Conservation (phyloP, 129 eudicot species). For the Tanacetum coccineum region DNA sequence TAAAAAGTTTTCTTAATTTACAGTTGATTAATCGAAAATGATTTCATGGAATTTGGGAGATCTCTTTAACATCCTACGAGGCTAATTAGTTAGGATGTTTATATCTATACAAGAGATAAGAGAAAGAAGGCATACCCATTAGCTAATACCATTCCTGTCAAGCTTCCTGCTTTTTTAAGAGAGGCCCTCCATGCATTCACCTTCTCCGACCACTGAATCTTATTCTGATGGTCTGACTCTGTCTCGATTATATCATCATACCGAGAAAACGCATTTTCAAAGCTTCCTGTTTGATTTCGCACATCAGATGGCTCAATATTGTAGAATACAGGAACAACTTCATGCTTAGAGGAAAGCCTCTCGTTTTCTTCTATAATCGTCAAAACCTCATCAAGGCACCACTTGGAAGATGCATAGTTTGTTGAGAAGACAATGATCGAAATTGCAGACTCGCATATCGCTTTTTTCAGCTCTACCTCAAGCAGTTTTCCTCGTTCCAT, state of each 20-base stretch:
- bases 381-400: slow-evolving; percentile 20
- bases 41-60: no score
- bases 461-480: slow-evolving; percentile 14
- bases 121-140: slow-evolving; percentile 16
- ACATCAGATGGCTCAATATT: slow-evolving; percentile 27
- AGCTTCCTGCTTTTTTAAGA: slow-evolving; percentile 21
- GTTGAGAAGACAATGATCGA: slow-evolving; percentile 16
- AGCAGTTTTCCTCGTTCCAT: slow-evolving; percentile 20
- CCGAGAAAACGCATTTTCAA: slow-evolving; percentile 21
- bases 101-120: neutral
- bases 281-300: slow-evolving; percentile 20
- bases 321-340: slow-evolving; percentile 26
- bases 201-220: slow-evolving; percentile 18
- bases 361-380: slow-evolving; percentile 16
- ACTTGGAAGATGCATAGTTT: slow-evolving; percentile 15
- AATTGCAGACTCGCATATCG: slow-evolving; percentile 19
- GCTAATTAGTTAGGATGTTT: no score
- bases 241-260: slow-evolving; percentile 16
- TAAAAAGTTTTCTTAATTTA: no score
- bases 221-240: slow-evolving; percentile 5
- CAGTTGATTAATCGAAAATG: no score
- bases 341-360: slow-evolving; percentile 14
- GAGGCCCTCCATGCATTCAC: slow-evolving; percentile 26
- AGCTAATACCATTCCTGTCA: slow-evolving; percentile 24
- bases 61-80: no score